Percentiles rank a stretch among this genome's conserved stretches.
These are phyloP conservation scores for Pyricularia sp. DNA, from an alignment of 2,329 filamentous ascomycete species.

Conservation along the genomic window DNA sequence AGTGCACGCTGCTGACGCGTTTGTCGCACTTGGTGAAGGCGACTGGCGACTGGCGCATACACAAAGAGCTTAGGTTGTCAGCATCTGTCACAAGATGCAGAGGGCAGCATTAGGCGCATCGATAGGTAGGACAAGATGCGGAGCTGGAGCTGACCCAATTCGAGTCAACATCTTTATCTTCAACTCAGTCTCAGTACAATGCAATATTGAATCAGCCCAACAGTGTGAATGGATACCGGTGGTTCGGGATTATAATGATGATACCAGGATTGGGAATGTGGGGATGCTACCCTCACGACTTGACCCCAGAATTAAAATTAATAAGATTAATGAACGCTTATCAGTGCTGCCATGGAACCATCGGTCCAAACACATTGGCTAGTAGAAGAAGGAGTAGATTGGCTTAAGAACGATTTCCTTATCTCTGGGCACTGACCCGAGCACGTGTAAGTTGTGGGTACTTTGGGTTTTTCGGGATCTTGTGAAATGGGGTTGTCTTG, in stretches of 20 bases:
- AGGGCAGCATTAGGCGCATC: not conserved
- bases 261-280: not conserved
- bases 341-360: not conserved
- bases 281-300: not conserved
- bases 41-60: too few species aligned
- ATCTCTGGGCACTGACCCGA: not conserved
- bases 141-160: not conserved
- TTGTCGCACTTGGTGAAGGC: not conserved
- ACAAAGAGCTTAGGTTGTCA: not conserved
- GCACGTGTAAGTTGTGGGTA: not conserved
- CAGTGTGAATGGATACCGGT: not conserved
- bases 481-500: not conserved
- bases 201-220: not conserved
- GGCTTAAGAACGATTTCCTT: not conserved
- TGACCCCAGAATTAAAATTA: not conserved
- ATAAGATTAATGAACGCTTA: not conserved
- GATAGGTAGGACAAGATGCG: not conserved
- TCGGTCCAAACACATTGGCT: not conserved
- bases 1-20: not conserved
- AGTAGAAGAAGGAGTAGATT: not conserved
- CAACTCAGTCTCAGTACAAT: not conserved
- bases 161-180: not conserved
- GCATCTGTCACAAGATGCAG: not conserved
- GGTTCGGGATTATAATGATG: not conserved
- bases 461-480: not conserved